Base-by-base conservation (phyloP, 352 stramenopile species). In the Pythium plurisporium region DNA sequence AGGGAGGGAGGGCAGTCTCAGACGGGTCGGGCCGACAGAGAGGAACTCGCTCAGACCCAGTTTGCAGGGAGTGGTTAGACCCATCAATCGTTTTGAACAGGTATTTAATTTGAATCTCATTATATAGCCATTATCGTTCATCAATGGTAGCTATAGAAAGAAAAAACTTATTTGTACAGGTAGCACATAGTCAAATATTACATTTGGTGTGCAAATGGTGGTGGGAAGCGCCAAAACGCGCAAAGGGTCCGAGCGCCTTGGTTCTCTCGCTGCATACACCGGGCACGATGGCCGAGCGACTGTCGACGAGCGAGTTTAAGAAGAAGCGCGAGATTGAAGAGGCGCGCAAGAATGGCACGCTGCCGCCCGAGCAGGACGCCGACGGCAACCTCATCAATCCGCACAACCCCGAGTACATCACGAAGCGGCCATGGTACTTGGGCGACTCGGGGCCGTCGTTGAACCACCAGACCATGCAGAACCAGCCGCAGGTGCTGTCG, bases 371-470 rank as follows among this genome's bases (percentile, higher is more conserved):
- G 70, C 70, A 95, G 65, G 89, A 97, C 66, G 79, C 85, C 19
- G 85, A 96, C 22, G 95, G 95, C 20, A 95, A 96, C 57, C 98
- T 99, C 65, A 99, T 99, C 70, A 99, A 99, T 75, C 96, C 96
- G 37, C 97, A 99, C 83, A 99, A 99, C 72, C 97, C 97, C 40
- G 96, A 99, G 74, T 99, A 98, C 78, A 99, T 99, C 67, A 98
- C 89, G 43, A 98, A 99, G 74, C 85, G 94, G 62, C 97, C 97
- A 47, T 99, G 97, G 97, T 99, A 99, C 76, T 75, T 99, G 43
- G 96, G 92, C 53, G 81, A 97, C 64, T 88, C 77, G 44, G 92
- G 92, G 29, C 90, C 94, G 25, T 97, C 92, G 36, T 79, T 99
- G 46, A 97, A 98, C 59, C 95, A 99, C 72, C 95, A 99, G 76